phyloP scores from a whole-genome alignment of 192 early-diverging fungal species.

The Gonapodya prolifera region DNA sequence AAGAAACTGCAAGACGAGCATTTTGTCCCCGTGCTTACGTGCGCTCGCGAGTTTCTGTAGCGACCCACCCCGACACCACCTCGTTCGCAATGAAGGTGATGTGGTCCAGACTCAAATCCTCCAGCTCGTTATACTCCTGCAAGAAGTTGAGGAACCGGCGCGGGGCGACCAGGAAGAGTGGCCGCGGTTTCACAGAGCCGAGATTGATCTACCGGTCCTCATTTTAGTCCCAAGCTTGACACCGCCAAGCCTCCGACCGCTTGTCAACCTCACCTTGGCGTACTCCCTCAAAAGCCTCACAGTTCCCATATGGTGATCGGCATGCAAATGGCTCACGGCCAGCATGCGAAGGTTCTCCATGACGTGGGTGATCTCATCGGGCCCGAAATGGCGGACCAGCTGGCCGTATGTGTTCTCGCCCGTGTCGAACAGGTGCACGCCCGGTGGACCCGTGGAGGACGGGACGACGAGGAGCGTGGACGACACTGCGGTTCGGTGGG shows the following conservation, averaged over 20 bases:
- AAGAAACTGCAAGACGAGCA: constrained; percentile 13
- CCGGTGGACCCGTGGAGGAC: not conserved
- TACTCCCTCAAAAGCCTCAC: constrained; percentile 49
- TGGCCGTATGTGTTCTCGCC: constrained; percentile 84
- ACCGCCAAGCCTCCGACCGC: not conserved
- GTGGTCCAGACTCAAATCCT: constrained; percentile 44
- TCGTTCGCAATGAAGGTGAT: constrained; percentile 37
- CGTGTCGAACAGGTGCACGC: constrained; percentile 59
- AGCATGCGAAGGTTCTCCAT: constrained; percentile 50
- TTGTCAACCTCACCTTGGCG: not conserved
- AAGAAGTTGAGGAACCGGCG: constrained; percentile 41
- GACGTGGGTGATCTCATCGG: constrained; percentile 20
- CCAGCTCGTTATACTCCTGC: constrained; percentile 50
- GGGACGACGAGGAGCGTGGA: constrained; percentile 1
- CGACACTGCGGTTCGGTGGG: not conserved
- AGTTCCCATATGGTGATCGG: constrained; percentile 91
- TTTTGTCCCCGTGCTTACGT: not conserved
- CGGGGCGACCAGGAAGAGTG: constrained; percentile 37
- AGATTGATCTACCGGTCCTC: not conserved
- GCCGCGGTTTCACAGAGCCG: not conserved
- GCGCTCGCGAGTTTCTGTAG: constrained; percentile 9
- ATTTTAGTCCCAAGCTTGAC: too few relatives aligned
- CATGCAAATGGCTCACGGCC: constrained; percentile 94
- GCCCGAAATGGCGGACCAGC: constrained; percentile 61
- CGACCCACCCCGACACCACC: constrained; percentile 21